These are phyloP conservation scores for Rhizophagus clarus DNA, from an alignment of 192 early-diverging fungal species.

Conservation along the genomic window DNA sequence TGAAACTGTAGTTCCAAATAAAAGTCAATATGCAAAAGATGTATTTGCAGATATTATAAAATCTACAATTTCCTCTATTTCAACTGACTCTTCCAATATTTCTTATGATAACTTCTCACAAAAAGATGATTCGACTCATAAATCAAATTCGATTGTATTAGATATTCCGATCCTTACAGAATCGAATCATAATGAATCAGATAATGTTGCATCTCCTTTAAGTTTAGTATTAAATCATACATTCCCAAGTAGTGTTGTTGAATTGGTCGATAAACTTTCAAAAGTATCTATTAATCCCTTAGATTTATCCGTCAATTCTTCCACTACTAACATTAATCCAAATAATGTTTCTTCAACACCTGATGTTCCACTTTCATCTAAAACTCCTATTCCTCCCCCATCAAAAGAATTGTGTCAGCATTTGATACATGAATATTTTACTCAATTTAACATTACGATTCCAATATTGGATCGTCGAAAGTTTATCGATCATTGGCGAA, in stretches of 20 bases:
- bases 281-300: background rate
- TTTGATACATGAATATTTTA: constrained; percentile 26
- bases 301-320: background rate
- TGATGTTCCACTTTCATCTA: background rate
- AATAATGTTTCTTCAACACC: background rate
- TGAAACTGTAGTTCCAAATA: background rate
- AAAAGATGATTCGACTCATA: background rate
- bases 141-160: constrained; percentile 4
- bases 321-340: background rate
- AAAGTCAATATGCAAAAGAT: background rate
- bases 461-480: constrained; percentile 29
- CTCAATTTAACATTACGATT: constrained; percentile 1
- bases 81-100: background rate
- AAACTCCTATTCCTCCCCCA: background rate
- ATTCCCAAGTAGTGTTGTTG: constrained; percentile 24
- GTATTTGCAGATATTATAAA: background rate
- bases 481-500: constrained; percentile 21
- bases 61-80: background rate
- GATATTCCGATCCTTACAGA: constrained; percentile 23
- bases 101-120: background rate
- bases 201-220: background rate
- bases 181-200: background rate
- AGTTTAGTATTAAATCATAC: constrained; percentile 11
- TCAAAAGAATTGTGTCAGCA: constrained; percentile 14
- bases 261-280: constrained; percentile 24